Percentiles rank a stretch among this genome's conserved stretches.
phyloP scores from a whole-genome alignment of 2,329 filamentous ascomycete genomes.

The Fusarium sp. region DNA sequence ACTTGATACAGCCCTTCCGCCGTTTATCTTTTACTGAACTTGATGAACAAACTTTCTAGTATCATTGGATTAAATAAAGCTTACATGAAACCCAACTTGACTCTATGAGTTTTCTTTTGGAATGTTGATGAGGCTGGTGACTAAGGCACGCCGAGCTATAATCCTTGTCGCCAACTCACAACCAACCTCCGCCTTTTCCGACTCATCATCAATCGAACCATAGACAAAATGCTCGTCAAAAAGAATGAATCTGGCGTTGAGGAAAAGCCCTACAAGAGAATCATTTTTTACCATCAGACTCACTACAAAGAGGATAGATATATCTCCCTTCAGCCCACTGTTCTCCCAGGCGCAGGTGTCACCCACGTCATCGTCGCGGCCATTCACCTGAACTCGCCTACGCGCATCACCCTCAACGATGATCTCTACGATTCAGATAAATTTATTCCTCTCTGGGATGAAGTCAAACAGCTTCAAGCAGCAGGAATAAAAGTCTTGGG shows the following conservation, averaged over 20 bases:
- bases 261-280: conserved; percentile 45
- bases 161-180: background rate
- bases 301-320: conserved; percentile 55
- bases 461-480: conserved; percentile 75
- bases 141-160: background rate
- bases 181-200: conserved; percentile 14
- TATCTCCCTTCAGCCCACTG: conserved; percentile 62
- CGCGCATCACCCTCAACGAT: conserved; percentile 81
- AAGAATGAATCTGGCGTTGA: background rate
- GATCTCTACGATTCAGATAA: conserved; percentile 71
- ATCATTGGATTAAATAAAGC: too few relatives aligned
- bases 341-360: conserved; percentile 55
- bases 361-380: conserved; percentile 88
- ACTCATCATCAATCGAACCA: background rate
- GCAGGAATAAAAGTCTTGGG: conserved; percentile 80
- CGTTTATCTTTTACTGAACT: background rate
- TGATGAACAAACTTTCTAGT: too few relatives aligned
- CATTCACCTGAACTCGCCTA: conserved; percentile 77
- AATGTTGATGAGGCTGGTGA: conserved; percentile 1
- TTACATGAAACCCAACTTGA: background rate
- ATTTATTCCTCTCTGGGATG: conserved; percentile 79
- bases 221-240: conserved; percentile 22
- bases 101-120: background rate
- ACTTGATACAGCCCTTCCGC: background rate
- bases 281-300: conserved; percentile 63